phyloP scores from a whole-genome alignment of 2,329 filamentous ascomycete genomes.

The Ophiosphaerella herpotricha region DNA sequence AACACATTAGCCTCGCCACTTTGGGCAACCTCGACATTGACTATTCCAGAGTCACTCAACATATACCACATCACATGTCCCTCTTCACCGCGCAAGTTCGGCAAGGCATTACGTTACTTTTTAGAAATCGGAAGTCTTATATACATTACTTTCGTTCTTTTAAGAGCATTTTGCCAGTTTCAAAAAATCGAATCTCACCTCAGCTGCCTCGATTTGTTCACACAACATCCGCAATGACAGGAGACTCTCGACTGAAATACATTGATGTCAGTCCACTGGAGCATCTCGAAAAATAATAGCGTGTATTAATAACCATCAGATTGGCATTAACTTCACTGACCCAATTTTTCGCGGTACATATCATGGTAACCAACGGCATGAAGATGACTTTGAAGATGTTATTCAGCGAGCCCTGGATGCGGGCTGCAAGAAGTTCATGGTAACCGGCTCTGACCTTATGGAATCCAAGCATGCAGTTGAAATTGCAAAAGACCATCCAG shows the following conservation, averaged over 20 bases:
- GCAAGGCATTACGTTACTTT: too few relatives aligned
- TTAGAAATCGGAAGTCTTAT: not conserved
- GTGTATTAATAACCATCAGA: constrained; percentile 49
- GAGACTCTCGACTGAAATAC: constrained; percentile 36
- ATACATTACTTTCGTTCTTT: not conserved
- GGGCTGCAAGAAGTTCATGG: constrained; percentile 86
- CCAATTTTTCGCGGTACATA: constrained; percentile 86
- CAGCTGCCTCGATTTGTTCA: not conserved
- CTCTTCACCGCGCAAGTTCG: not conserved
- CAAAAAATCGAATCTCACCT: not conserved
- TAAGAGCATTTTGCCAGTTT: not conserved
- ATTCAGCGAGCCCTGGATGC: constrained; percentile 76
- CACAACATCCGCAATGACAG: constrained; percentile 11
- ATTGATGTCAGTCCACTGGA: constrained; percentile 50
- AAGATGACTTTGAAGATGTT: constrained; percentile 75
- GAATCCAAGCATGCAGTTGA: constrained; percentile 77
- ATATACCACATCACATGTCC: constrained; percentile 13
- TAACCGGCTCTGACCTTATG: constrained; percentile 85
- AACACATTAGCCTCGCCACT: not conserved
- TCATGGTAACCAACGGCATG: constrained; percentile 76
- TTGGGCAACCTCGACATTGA: not conserved
- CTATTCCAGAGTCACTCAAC: not conserved
- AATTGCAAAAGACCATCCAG: constrained; percentile 74
- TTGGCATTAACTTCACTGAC: constrained; percentile 96
- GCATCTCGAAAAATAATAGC: constrained; percentile 6